A percentile compares a stretch with the other conserved stretches of the same genome.
Evolutionary conservation across 1,284 basidiomycete genomes (phyloP).

Genomic region (Inonotus hispidus): DNA sequence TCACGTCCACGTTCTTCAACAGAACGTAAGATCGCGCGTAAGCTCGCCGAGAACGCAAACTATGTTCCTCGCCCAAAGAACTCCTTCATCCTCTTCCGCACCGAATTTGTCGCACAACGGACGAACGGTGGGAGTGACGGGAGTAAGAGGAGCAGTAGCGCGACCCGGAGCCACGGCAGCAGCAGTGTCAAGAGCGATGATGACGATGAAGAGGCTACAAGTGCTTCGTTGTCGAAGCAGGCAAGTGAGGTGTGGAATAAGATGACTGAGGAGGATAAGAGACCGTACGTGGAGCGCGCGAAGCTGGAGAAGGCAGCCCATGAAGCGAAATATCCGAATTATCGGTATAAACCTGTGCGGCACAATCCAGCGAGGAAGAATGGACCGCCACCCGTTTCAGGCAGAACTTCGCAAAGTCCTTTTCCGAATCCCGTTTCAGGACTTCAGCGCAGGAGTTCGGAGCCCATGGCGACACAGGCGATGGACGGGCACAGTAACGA

Average conservation of each 20-base stretch:
- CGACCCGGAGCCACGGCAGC: conserved; percentile 18
- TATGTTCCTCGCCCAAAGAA: conserved; percentile 84
- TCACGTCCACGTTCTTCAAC: conserved; percentile 12
- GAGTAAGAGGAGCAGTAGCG: background rate
- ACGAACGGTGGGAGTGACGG: conserved; percentile 26
- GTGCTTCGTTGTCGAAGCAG: conserved; percentile 53
- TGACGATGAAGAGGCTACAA: conserved; percentile 3
- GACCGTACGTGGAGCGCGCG: conserved; percentile 46
- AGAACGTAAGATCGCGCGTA: conserved; percentile 21
- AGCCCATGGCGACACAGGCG: conserved; percentile 11
- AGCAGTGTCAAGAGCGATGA: background rate
- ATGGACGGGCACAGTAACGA: conserved; percentile 18
- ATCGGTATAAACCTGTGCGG: conserved; percentile 54
- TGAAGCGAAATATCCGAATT: conserved; percentile 47
- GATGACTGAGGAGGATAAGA: conserved; percentile 39
- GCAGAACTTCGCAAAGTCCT: background rate
- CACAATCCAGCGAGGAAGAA: background rate
- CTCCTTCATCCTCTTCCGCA: conserved; percentile 85
- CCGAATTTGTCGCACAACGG: conserved; percentile 50
- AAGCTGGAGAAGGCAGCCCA: conserved; percentile 50
- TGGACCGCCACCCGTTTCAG: background rate
- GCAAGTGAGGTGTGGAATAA: conserved; percentile 57
- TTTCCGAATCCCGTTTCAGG: background rate
- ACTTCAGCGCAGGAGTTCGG: background rate
- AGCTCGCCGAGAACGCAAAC: conserved; percentile 38